Percentiles rank a stretch among this genome's conserved stretches.
phyloP scores from a whole-genome alignment of 2,329 filamentous ascomycete species.

The Claviceps sp. region DNA sequence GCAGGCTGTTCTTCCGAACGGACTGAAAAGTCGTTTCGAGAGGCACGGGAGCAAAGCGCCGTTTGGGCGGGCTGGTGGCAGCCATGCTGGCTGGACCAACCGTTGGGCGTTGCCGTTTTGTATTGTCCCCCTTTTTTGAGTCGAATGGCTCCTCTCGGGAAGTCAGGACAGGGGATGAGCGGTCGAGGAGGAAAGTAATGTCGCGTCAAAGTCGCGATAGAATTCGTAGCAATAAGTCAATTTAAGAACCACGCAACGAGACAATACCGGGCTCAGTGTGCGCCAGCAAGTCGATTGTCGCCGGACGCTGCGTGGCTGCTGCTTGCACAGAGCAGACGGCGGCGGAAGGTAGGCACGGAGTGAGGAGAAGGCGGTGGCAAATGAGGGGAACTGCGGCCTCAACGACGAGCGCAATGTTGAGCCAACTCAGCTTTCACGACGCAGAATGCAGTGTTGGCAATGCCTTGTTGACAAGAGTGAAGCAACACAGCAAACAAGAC shows the following conservation, averaged over 20 bases:
- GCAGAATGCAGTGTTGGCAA: neutral
- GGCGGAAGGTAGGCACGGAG: neutral
- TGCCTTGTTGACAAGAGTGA: neutral
- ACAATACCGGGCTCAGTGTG: constrained; percentile 1
- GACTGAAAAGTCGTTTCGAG: constrained; percentile 59
- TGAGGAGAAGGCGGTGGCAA: neutral
- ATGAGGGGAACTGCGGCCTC: neutral
- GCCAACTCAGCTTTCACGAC: neutral
- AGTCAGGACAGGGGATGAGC: too few relatives aligned
- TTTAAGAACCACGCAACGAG: neutral
- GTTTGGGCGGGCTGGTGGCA: constrained; percentile 28
- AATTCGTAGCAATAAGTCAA: neutral
- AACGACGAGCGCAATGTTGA: neutral
- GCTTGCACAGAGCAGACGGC: neutral
- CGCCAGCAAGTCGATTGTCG: neutral
- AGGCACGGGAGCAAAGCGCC: constrained; percentile 54
- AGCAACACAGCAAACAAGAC: neutral
- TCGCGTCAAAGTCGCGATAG: too few relatives aligned
- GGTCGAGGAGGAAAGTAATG: too few relatives aligned
- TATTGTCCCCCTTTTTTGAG: neutral
- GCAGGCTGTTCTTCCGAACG: constrained; percentile 25
- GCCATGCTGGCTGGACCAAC: constrained; percentile 19
- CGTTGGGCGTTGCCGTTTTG: neutral
- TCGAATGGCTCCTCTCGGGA: too few relatives aligned
- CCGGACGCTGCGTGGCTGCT: neutral